phyloP scores from a whole-genome alignment of 2,329 filamentous ascomycete species.

The Hirsutella thompsonii region DNA sequence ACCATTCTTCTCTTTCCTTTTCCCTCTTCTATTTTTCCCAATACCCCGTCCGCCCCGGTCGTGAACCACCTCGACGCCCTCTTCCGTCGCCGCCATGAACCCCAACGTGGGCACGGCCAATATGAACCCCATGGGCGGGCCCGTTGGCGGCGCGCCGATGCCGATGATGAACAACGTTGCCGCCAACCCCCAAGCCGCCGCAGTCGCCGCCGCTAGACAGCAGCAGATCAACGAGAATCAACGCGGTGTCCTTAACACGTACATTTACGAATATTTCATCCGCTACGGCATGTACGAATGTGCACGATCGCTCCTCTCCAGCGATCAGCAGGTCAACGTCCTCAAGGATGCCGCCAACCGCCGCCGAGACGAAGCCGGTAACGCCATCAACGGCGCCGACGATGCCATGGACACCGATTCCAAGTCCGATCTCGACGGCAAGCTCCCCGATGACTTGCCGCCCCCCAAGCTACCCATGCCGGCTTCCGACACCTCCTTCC shows the following conservation, averaged over 20 bases:
- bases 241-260: slow-evolving; percentile 60
- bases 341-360: slow-evolving; percentile 57
- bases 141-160: slow-evolving; percentile 46
- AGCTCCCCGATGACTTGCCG: slow-evolving; percentile 70
- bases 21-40: not conserved
- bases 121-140: slow-evolving; percentile 57
- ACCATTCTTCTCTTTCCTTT: not conserved
- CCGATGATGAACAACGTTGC: slow-evolving; percentile 54
- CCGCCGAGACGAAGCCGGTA: slow-evolving; percentile 54
- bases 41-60: slow-evolving; percentile 8
- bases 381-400: slow-evolving; percentile 55
- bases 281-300: slow-evolving; percentile 75
- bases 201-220: slow-evolving; percentile 19
- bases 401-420: slow-evolving; percentile 72
- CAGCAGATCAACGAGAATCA: slow-evolving; percentile 31
- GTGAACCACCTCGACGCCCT: slow-evolving; percentile 36
- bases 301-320: slow-evolving; percentile 59
- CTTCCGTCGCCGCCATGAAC: slow-evolving; percentile 32
- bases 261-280: slow-evolving; percentile 86
- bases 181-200: slow-evolving; percentile 20
- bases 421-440: slow-evolving; percentile 63
- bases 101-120: slow-evolving; percentile 51
- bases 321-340: slow-evolving; percentile 53
- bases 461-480: slow-evolving; percentile 54
- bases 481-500: slow-evolving; percentile 61